Percentiles rank a stretch among this genome's conserved stretches.
Evolutionary conservation across 768 basidiomycete genomes (phyloP).

Genomic region (Saitozyma sp.): DNA sequence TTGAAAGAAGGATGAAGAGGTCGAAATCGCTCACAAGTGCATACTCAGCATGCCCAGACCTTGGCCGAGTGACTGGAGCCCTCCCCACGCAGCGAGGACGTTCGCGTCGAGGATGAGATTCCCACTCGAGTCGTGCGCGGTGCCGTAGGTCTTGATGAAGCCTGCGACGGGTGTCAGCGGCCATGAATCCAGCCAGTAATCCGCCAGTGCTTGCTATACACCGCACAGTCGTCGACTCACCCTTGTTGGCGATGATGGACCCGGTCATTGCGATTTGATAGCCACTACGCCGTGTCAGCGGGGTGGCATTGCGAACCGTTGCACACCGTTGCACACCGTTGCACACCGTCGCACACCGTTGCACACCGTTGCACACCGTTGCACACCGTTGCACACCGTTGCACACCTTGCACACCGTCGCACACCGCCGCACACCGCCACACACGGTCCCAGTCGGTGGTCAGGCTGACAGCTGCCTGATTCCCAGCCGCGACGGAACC

Average conservation of each 20-base stretch:
- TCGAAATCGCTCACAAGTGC: slow-evolving; percentile 11
- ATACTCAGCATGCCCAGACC: slow-evolving; percentile 23
- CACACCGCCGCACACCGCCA: no score
- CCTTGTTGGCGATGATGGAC: slow-evolving; percentile 39
- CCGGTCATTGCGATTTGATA: slow-evolving; percentile 36
- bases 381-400: no score
- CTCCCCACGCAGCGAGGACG: slow-evolving; percentile 30
- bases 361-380: no score
- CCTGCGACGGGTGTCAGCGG: not conserved
- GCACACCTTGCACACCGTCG: no score
- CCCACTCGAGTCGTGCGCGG: slow-evolving; percentile 9
- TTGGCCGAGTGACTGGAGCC: slow-evolving; percentile 32
- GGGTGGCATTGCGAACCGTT: not conserved
- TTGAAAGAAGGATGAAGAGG: not conserved
- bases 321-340: no score
- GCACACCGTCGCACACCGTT: no score
- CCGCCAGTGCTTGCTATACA: no score
- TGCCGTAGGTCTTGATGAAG: slow-evolving; percentile 10
- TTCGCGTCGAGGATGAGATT: slow-evolving; percentile 16
- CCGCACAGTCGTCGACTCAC: not conserved
- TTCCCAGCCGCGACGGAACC: no score
- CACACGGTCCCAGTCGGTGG: no score
- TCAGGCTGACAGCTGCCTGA: no score
- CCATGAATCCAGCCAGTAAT: no score
- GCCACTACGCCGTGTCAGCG: slow-evolving; percentile 7